Percentiles rank a stretch among this genome's conserved stretches.
Conservation (phyloP, 2,329 filamentous ascomycete species). For the Myriosclerotinia curreyana region DNA sequence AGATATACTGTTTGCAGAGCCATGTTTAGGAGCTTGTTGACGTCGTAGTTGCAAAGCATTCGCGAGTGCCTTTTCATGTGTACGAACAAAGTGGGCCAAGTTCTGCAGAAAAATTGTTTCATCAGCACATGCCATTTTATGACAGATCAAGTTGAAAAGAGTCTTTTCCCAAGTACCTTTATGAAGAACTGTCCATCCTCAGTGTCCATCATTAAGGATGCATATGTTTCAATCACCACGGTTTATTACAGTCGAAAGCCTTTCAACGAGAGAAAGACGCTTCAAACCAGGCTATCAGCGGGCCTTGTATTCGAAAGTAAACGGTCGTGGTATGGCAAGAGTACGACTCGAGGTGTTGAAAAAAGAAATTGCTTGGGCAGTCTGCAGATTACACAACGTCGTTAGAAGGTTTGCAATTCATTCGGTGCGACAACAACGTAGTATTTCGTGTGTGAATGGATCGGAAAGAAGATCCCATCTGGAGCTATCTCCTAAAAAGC, state of each 20-base stretch:
- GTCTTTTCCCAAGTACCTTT: constrained; percentile 57
- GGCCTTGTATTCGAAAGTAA: constrained; percentile 33
- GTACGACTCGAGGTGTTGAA: constrained; percentile 30
- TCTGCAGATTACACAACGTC: constrained; percentile 34
- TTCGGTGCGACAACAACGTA: constrained; percentile 19
- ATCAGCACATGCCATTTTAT: constrained; percentile 19
- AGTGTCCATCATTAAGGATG: constrained; percentile 56
- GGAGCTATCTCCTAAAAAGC: constrained; percentile 13
- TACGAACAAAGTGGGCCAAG: constrained; percentile 92
- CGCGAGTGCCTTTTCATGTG: constrained; percentile 93
- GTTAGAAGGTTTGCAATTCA: constrained; percentile 28
- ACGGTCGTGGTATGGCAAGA: constrained; percentile 24
- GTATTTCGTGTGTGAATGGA: constrained; percentile 10
- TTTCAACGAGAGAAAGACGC: constrained; percentile 28
- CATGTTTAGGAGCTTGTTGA: constrained; percentile 66
- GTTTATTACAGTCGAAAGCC: constrained; percentile 30
- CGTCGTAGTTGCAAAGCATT: constrained; percentile 88
- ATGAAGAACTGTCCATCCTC: constrained; percentile 89
- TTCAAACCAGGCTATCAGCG: constrained; percentile 29
- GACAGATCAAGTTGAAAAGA: constrained; percentile 8
- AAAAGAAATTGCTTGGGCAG: constrained; percentile 27
- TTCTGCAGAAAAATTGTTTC: constrained; percentile 56
- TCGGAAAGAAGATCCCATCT: constrained; percentile 20
- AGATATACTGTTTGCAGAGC: constrained; percentile 62
- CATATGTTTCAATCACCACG: constrained; percentile 42